phyloP scores from a whole-genome alignment of 805 yeast species.

The Saturnispora kantuleensis region DNA sequence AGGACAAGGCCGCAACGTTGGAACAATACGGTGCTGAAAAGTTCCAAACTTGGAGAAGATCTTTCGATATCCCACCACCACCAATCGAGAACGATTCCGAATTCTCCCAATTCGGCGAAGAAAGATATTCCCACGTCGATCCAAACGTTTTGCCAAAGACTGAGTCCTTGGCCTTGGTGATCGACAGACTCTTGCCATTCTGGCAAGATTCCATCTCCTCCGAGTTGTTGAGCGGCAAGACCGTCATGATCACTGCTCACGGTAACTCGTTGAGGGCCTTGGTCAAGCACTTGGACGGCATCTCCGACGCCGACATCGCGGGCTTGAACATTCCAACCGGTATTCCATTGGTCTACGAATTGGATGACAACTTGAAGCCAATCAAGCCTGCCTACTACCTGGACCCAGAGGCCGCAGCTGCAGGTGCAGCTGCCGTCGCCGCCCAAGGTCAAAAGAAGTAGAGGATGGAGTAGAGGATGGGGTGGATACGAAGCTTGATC shows the following conservation, averaged over 20 bases:
- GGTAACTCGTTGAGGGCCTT: slow-evolving; percentile 97
- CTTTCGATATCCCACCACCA: slow-evolving; percentile 96
- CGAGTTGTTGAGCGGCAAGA: slow-evolving; percentile 78
- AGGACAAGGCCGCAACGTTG: slow-evolving; percentile 91
- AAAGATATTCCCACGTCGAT: slow-evolving; percentile 76
- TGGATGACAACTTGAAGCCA: slow-evolving; percentile 80
- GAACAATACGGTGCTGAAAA: slow-evolving; percentile 82
- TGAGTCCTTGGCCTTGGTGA: slow-evolving; percentile 89
- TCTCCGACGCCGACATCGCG: slow-evolving; percentile 87
- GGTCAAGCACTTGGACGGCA: slow-evolving; percentile 90
- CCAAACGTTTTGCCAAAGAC: slow-evolving; percentile 85
- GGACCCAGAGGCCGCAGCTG: slow-evolving; percentile 99
- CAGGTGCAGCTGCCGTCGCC: slow-evolving; percentile 99
- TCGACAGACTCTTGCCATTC: slow-evolving; percentile 94
- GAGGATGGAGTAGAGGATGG: neutral
- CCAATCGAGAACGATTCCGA: slow-evolving; percentile 63
- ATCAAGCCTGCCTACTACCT: slow-evolving; percentile 89
- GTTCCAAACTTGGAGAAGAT: slow-evolving; percentile 96
- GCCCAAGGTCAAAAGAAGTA: slow-evolving; percentile 79
- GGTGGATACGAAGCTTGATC: neutral
- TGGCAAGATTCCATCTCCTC: slow-evolving; percentile 88
- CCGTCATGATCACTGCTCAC: slow-evolving; percentile 91
- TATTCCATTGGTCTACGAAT: slow-evolving; percentile 94
- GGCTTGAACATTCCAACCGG: slow-evolving; percentile 97
- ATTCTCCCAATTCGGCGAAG: slow-evolving; percentile 79